phyloP scores from a whole-genome alignment of 306 rosid genomes.

The Dalbergia cultrata region DNA sequence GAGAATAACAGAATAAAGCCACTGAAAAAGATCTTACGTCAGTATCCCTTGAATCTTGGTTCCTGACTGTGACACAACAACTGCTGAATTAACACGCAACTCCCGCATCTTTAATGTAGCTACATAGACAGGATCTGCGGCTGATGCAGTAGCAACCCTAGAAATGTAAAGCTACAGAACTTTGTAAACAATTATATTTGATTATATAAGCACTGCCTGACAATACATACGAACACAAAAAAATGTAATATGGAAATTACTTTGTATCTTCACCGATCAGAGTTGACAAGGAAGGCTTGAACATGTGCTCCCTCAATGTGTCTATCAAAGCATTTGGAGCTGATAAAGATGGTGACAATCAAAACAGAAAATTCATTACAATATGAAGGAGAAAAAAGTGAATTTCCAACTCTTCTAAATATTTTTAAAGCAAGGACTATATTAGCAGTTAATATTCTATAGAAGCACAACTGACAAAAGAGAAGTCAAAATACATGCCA shows the following conservation, averaged over 20 bases:
- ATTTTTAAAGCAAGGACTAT: constrained; percentile 20
- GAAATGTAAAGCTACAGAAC: constrained; percentile 66
- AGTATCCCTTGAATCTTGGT: constrained; percentile 94
- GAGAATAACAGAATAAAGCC: constrained; percentile 40
- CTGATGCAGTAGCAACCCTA: constrained; percentile 86
- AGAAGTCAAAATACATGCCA: constrained; percentile 2
- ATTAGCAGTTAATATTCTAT: constrained; percentile 21
- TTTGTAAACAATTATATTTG: constrained; percentile 54
- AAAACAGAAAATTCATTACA: constrained; percentile 38
- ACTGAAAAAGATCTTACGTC: constrained; percentile 65
- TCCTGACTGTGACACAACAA: constrained; percentile 63
- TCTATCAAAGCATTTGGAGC: constrained; percentile 85
- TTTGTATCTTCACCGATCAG: constrained; percentile 76
- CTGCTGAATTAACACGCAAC: constrained; percentile 79
- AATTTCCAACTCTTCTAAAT: constrained; percentile 31
- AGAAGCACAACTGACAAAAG: constrained; percentile 28
- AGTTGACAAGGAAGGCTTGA: constrained; percentile 90
- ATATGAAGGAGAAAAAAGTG: constrained; percentile 20
- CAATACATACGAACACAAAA: constrained; percentile 33
- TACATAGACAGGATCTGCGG: constrained; percentile 89
- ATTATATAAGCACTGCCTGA: constrained; percentile 17
- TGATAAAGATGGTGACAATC: constrained; percentile 53
- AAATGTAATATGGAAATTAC: constrained; percentile 57
- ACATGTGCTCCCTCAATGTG: constrained; percentile 89
- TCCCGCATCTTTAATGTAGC: constrained; percentile 93